Percentiles rank a stretch among this genome's conserved stretches.
Conservation (phyloP, 1,284 basidiomycete genomes). For the Melampsora larici-populina region DNA sequence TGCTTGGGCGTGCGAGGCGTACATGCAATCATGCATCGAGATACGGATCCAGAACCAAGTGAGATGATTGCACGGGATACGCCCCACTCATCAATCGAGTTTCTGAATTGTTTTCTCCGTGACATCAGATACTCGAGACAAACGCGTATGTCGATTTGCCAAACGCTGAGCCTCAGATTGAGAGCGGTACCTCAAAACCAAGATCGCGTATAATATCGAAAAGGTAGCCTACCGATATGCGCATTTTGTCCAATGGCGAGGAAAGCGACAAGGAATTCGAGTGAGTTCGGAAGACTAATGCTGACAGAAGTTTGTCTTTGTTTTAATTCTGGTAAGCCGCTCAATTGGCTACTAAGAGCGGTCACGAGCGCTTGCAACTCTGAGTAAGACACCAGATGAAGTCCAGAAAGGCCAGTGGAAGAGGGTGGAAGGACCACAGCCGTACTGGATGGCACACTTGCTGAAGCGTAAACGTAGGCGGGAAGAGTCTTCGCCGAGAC, state of each 20-base stretch:
- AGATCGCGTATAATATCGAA: not conserved
- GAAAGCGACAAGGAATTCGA: conserved; percentile 36
- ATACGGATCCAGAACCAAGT: no score
- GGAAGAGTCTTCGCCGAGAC: not conserved
- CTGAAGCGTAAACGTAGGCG: conserved; percentile 3
- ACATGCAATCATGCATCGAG: no score
- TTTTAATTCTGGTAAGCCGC: not conserved
- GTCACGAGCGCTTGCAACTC: not conserved
- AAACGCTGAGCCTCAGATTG: no score
- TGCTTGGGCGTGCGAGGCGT: no score
- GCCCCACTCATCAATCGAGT: not conserved
- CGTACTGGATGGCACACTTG: not conserved
- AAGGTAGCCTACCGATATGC: conserved; percentile 23
- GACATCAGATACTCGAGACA: no score
- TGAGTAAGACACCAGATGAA: conserved; percentile 1
- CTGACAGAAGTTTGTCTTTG: conserved; percentile 23
- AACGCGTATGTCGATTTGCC: no score
- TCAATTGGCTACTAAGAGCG: conserved; percentile 2
- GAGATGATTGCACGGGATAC: not conserved
- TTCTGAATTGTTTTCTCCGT: no score
- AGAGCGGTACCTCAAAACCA: not conserved
- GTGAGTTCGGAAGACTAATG: conserved; percentile 37
- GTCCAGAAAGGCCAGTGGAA: not conserved
- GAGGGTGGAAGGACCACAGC: not conserved
- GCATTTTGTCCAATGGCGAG: conserved; percentile 30